Percentiles rank a stretch among this genome's conserved stretches.
Conservation (phyloP, 129 eudicot genomes). For the Escallonia rubra region DNA sequence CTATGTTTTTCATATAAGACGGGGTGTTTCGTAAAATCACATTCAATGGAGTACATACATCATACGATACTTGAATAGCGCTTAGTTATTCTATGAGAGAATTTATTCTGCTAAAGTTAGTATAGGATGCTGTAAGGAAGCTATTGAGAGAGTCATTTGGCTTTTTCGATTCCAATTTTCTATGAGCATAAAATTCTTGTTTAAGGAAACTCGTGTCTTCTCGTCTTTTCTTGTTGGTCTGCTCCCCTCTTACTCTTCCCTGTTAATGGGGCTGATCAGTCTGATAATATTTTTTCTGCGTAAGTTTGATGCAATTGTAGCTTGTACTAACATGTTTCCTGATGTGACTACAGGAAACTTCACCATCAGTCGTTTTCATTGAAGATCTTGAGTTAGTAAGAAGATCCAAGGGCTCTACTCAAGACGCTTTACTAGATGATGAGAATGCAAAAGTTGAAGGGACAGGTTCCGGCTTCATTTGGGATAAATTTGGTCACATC, state of each 20-base stretch:
- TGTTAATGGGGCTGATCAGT: neutral
- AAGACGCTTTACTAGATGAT: conserved; percentile 44
- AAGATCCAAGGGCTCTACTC: conserved; percentile 41
- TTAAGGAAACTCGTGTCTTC: neutral
- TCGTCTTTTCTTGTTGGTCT: neutral
- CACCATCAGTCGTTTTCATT: conserved; percentile 86
- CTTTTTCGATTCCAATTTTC: neutral
- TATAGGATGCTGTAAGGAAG: neutral
- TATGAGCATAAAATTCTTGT: neutral
- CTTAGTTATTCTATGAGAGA: neutral
- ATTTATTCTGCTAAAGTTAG: neutral
- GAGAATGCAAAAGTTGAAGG: conserved; percentile 76
- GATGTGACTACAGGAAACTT: conserved; percentile 52
- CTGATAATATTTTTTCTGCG: neutral
- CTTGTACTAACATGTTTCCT: conserved; percentile 13
- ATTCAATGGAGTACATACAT: no score
- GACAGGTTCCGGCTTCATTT: conserved; percentile 97
- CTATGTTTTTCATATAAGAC: no score
- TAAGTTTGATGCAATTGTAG: neutral
- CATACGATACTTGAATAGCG: no score
- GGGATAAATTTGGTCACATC: conserved; percentile 98
- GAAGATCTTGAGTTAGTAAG: conserved; percentile 58
- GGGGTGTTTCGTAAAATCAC: no score
- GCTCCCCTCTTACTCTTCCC: neutral
- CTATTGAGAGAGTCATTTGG: neutral